Evolutionary conservation across 768 basidiomycete species (phyloP).

Genomic region (Collybia sp.): DNA sequence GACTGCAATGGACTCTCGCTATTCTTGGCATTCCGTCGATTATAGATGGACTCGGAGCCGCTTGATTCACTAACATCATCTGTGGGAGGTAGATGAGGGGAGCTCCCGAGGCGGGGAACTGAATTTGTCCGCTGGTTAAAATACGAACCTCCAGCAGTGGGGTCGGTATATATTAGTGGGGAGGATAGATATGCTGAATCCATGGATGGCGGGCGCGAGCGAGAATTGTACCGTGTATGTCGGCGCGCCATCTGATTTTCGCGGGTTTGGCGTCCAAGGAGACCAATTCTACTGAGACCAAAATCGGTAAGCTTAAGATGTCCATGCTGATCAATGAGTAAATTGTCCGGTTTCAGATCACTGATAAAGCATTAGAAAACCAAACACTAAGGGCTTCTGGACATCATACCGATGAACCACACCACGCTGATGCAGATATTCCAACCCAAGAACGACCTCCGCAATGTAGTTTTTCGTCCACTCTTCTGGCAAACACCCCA

Average conservation of each 20-base stretch:
- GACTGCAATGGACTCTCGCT: slow-evolving; percentile 82
- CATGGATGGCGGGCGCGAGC: slow-evolving; percentile 79
- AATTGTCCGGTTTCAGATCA: slow-evolving; percentile 96
- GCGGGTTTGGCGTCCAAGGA: slow-evolving; percentile 94
- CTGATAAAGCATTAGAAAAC: slow-evolving; percentile 35
- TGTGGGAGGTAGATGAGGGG: slow-evolving; percentile 63
- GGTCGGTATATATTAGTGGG: slow-evolving; percentile 59
- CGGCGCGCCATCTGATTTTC: slow-evolving; percentile 52
- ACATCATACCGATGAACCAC: slow-evolving; percentile 88
- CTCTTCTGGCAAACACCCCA: slow-evolving; percentile 92
- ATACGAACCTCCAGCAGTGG: slow-evolving; percentile 67
- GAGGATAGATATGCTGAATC: slow-evolving; percentile 79
- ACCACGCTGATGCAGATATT: slow-evolving; percentile 93
- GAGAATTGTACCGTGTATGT: slow-evolving; percentile 52
- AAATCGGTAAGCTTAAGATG: slow-evolving; percentile 99
- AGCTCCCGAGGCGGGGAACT: slow-evolving; percentile 53
- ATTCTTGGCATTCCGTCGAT: slow-evolving; percentile 40
- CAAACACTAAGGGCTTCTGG: not conserved
- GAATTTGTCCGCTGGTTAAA: slow-evolving; percentile 66
- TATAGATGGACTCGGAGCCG: slow-evolving; percentile 68
- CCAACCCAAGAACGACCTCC: slow-evolving; percentile 91
- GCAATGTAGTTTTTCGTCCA: slow-evolving; percentile 97
- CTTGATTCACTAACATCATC: slow-evolving; percentile 89
- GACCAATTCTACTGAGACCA: slow-evolving; percentile 92
- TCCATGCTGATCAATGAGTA: slow-evolving; percentile 94